Evolutionary conservation across 73 alveolate species (phyloP).

Genomic region (Loxodes magnus): DNA sequence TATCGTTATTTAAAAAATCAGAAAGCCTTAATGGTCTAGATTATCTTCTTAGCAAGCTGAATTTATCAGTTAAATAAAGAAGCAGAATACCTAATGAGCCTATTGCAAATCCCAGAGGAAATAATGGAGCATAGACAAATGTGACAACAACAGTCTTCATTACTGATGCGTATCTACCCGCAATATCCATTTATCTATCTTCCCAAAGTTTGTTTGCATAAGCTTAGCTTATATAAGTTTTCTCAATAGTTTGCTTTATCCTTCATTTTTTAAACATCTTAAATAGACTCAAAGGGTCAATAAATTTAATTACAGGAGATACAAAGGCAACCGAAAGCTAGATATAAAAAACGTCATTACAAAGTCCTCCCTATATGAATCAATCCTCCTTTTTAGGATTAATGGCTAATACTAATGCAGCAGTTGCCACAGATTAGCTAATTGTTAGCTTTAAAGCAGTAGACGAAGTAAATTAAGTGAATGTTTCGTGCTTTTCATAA

Average conservation of each 20-base stretch:
- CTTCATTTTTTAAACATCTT: constrained; percentile 13
- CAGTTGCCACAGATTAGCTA: constrained; percentile 26
- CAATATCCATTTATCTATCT: constrained; percentile 42
- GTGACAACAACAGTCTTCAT: constrained; percentile 23
- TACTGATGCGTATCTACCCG: constrained; percentile 27
- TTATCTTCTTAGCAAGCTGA: constrained; percentile 31
- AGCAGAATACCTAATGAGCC: constrained; percentile 22
- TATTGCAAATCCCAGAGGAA: constrained; percentile 37
- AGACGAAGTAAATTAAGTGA: constrained; percentile 30
- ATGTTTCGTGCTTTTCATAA: constrained; percentile 35
- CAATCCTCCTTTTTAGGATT: constrained; percentile 16
- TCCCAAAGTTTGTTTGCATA: constrained; percentile 33
- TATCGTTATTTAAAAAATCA: too few species aligned
- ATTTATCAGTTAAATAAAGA: constrained; percentile 47
- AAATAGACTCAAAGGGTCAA: constrained; percentile 15
- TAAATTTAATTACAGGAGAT: constrained; percentile 25
- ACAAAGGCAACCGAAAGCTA: constrained; percentile 15
- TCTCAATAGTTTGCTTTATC: constrained; percentile 14
- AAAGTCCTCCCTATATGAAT: constrained; percentile 34
- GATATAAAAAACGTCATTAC: constrained; percentile 19
- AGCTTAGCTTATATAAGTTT: constrained; percentile 19
- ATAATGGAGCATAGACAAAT: constrained; percentile 35
- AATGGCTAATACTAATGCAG: constrained; percentile 29
- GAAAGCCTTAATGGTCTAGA: too few species aligned
- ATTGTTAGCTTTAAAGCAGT: constrained; percentile 28